Evolutionary conservation across 1,284 basidiomycete species (phyloP), one percentile per base, ranked within the genome.

Genomic region (Cerioporus squamosus): DNA sequence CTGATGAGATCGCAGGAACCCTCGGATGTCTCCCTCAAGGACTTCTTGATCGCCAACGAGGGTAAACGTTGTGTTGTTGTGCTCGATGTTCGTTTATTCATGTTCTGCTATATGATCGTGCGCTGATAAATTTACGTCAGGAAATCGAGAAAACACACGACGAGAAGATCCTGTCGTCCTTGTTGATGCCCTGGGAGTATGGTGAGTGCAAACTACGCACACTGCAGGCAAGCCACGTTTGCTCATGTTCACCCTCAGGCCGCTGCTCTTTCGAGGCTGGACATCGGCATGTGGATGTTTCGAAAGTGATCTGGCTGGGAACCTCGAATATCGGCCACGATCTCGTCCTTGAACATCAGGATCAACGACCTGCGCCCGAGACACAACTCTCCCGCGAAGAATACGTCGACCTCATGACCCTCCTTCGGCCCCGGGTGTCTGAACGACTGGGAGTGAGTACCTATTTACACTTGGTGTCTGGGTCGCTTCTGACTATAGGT

Each of bases 101-200:
- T 39, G 23, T 43, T 36, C 36, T 42, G 45, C 45, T 53, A 55
- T 51, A 55, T 52, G 14, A 14, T 0, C 15, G 22, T 38, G 31
- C 14, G 26, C 39, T 44, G 23, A 62, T 24, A 24, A 17, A 51
- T 5, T 33, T 31, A 18, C 23, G 26, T n/a, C 63, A 93, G 90
- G 91, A 93, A 77, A 93, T 93, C 62, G 90, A 93, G 75, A 93
- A 93, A 72, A 84, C 84, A 0, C 82, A 83, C 52, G 86, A 92
- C 62, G 82, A 87, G 63, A 90, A 87, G 64, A 82, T 83, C 2
- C 74, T 91, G 33, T 90, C 87, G 76, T 87, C 91, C 18, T 72
- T 93, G 20, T 78, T 93, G 44, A 89, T 92, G 81, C 91, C 91
- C 31, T 93, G 90, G 90, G 91, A 93, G 70, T 77, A 90, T 17